phyloP scores from a whole-genome alignment of 164 flowering plant genomes.

The Amborella trichopoda region DNA sequence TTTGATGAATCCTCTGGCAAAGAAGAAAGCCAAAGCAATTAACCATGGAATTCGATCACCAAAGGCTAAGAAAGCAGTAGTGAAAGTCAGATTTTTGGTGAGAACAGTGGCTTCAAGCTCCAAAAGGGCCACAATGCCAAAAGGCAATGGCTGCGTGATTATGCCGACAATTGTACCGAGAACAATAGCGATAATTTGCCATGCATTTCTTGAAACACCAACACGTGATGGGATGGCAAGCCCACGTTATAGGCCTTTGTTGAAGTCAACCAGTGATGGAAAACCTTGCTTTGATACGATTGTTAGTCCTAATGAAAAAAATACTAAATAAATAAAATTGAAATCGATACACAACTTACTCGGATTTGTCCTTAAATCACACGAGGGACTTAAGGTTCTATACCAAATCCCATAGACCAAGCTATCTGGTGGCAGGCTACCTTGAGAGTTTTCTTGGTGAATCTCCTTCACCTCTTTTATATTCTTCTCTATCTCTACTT shows the following conservation, averaged over 20 bases:
- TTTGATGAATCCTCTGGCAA: constrained; percentile 19
- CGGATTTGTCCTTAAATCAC: too few relatives aligned
- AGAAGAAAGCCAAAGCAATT: constrained; percentile 4
- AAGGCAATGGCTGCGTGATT: constrained; percentile 5
- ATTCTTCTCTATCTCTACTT: too few relatives aligned
- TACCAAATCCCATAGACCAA: too few relatives aligned
- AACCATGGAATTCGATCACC: constrained; percentile 2
- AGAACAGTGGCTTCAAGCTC: neutral
- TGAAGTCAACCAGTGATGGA: neutral
- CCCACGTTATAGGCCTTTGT: neutral
- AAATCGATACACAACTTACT: too few relatives aligned
- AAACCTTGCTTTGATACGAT: too few relatives aligned
- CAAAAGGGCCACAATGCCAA: constrained; percentile 1
- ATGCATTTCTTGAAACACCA: constrained; percentile 2
- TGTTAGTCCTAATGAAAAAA: too few relatives aligned
- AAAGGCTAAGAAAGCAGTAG: constrained; percentile 2
- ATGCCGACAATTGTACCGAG: constrained; percentile 5
- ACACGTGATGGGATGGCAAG: neutral
- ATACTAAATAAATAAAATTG: too few relatives aligned
- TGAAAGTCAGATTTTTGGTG: constrained; percentile 1
- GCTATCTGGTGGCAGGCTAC: too few relatives aligned
- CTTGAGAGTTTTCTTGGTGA: too few relatives aligned
- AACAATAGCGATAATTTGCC: constrained; percentile 1
- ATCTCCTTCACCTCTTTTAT: too few relatives aligned
- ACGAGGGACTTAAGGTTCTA: too few relatives aligned